phyloP scores from a whole-genome alignment of 1,139 yeast species.

The Suhomyces terraborum region DNA sequence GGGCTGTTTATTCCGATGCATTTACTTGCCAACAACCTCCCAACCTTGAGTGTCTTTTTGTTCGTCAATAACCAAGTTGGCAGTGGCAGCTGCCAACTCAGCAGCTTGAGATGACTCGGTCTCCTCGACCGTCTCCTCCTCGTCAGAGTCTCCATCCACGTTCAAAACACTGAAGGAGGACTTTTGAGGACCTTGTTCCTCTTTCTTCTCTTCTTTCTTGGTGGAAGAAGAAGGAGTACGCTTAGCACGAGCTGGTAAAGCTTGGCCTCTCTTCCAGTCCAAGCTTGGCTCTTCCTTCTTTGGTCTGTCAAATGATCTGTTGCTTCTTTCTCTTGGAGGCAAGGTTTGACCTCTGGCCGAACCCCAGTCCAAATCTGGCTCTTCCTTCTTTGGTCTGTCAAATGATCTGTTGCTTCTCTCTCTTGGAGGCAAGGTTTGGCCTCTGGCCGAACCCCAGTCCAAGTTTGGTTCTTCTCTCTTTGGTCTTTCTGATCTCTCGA shows the following conservation, averaged over 20 bases:
- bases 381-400: slow-evolving; percentile 49
- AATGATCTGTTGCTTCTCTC: slow-evolving; percentile 28
- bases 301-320: slow-evolving; percentile 21
- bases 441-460: slow-evolving; percentile 50
- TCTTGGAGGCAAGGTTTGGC: slow-evolving; percentile 32
- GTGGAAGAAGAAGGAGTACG: slow-evolving; percentile 13
- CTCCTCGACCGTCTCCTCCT: slow-evolving; percentile 52
- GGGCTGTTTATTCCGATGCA: slow-evolving; percentile 5
- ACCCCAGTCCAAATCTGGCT: slow-evolving; percentile 60
- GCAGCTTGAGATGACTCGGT: slow-evolving; percentile 22
- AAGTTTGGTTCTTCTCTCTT: slow-evolving; percentile 35
- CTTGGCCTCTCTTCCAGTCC: slow-evolving; percentile 38
- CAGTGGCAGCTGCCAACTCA: slow-evolving; percentile 47
- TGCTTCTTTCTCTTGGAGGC: slow-evolving; percentile 25
- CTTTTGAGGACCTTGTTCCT: slow-evolving; percentile 50
- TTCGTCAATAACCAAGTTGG: slow-evolving; percentile 41
- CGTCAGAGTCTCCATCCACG: slow-evolving; percentile 60
- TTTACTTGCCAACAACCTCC: slow-evolving; percentile 60
- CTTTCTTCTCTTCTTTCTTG: slow-evolving; percentile 30
- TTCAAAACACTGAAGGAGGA: slow-evolving; percentile 68
- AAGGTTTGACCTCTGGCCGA: slow-evolving; percentile 25
- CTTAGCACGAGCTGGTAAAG: slow-evolving; percentile 29
- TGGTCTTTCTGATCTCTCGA: slow-evolving; percentile 18
- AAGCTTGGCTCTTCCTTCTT: slow-evolving; percentile 34
- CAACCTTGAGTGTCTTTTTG: slow-evolving; percentile 53